Evolutionary conservation across 2,329 filamentous ascomycete species (phyloP), one percentile per base, ranked within the genome.

Genomic region (Calonectria pseudoreteaudii): DNA sequence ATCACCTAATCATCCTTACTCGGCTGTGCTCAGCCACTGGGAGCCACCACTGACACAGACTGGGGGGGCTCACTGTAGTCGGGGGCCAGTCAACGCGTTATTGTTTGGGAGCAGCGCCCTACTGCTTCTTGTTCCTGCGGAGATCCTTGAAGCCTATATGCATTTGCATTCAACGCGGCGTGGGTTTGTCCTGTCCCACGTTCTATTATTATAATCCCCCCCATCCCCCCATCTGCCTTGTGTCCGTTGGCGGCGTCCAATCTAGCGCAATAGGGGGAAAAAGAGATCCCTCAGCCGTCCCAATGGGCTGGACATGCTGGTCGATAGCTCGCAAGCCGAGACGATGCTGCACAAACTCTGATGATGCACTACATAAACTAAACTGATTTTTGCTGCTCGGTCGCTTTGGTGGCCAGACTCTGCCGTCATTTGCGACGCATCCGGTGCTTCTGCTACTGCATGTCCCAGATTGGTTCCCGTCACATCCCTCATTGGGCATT

Each of bases 391-490:
- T 14, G 9, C n/a, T 34, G 23, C 23, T 7, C 13, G 14, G 31
- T 16, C 30, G 20, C 69, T 69, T 31, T 52, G 47, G n/a, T n/a
- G 47, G 38, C 13, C 5, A 26, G 36, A 41, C 34, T 28, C 23
- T 62, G 23, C 56, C 16, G 34, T 36, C 56, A 47, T 47, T 47
- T 41, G 36, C 23, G 56, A 62, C 56, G 14, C 31, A 20, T 26
- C 26, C 34, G 56, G 56, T 41, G 36, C 56, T 41, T 47, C 30
- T 44, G 28, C n/a, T 65, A 20, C 18, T 47, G 38, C 58, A 68
- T 78, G 70, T 74, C 71, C 65, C 71, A 68, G 70, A 70, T 69
- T 67, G 36, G 44, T 36, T 49, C 44, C 41, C 38, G 49, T 50
- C 44, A 3, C 38, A 38, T 50, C 65, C 65, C 44, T 30, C 26